Evolutionary conservation across 495 filamentous ascomycete genomes (phyloP), one percentile per base, ranked within the genome.

Genomic region (Astrocystis sublimbata): DNA sequence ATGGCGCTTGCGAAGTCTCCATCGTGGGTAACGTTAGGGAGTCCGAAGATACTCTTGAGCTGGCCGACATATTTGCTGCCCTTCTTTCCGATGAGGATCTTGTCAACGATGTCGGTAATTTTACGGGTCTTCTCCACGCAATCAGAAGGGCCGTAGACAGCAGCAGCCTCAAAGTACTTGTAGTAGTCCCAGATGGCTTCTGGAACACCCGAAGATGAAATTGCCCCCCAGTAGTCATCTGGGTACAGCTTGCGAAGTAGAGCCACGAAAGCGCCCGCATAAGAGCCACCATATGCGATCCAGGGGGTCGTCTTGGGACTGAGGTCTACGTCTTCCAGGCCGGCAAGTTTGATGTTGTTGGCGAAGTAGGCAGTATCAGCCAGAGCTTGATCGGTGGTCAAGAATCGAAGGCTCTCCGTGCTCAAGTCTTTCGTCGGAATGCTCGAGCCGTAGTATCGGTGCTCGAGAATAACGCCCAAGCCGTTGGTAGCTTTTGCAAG

Each of bases 351-450:
- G 4, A 89, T 82, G 60, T 91, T 78, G 49, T 83, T 63, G 9
- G 88, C 88, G 73, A 92, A 92, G 70, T 87, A 92, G 15, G 81
- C 88, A 43, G 82, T 82, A 68, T 92, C 89, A 7, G 87, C 89
- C 15, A 92, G 60, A 0, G 88, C 85, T 65, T 92, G 89, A 51
- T 91, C 87, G 6, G 89, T 92, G 1, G 87, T 86, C 67, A 92
- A 77, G 76, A 91, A 92, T 1, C 89, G 84, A 61, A 92, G 71
- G 65, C 78, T 90, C 66, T 86, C 76, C 0, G 82, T 86, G 50
- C 83, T 86, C 45, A 90, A 74, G 68, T 89, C 78, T 7, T 74
- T 61, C 0, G 76, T 77, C 0, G 88, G 87, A 54, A 83, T 82
- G 68, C 85, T 88, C 19, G 68, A 75, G 6, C 88, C 88, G 60